Percentiles rank a stretch among this genome's conserved stretches.
Conservation (phyloP, 768 basidiomycete species). For the Coprinopsis strossmayeri region DNA sequence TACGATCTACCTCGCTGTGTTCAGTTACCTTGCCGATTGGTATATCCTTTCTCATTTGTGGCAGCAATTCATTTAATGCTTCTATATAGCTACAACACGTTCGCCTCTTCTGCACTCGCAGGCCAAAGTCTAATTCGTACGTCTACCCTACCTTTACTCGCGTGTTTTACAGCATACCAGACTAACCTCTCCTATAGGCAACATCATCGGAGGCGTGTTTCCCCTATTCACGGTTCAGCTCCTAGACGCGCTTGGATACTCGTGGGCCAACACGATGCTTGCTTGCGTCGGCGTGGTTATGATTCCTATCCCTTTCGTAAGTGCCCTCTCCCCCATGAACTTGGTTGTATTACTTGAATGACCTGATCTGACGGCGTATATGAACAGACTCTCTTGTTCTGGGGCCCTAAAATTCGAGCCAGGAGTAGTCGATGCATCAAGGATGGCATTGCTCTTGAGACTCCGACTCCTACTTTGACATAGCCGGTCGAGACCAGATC, state of each 20-base stretch:
- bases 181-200: conserved; percentile 30
- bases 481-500: no score
- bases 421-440: background rate
- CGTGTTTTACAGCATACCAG: background rate
- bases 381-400: background rate
- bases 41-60: conserved; percentile 19
- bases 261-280: conserved; percentile 50
- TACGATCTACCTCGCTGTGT: conserved; percentile 49
- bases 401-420: background rate
- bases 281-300: conserved; percentile 40
- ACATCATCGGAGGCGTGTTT: conserved; percentile 40
- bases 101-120: conserved; percentile 58
- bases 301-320: conserved; percentile 44
- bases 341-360: background rate
- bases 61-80: background rate
- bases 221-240: conserved; percentile 54
- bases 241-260: conserved; percentile 43
- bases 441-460: no score
- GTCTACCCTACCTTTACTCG: conserved; percentile 14
- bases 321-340: conserved; percentile 17
- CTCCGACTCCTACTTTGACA: no score
- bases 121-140: conserved; percentile 51
- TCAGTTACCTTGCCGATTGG: conserved; percentile 55
- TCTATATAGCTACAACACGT: conserved; percentile 34
- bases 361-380: background rate